Base-by-base conservation (phyloP, 306 rosid genomes). In the Astragalus glycyphyllos region DNA sequence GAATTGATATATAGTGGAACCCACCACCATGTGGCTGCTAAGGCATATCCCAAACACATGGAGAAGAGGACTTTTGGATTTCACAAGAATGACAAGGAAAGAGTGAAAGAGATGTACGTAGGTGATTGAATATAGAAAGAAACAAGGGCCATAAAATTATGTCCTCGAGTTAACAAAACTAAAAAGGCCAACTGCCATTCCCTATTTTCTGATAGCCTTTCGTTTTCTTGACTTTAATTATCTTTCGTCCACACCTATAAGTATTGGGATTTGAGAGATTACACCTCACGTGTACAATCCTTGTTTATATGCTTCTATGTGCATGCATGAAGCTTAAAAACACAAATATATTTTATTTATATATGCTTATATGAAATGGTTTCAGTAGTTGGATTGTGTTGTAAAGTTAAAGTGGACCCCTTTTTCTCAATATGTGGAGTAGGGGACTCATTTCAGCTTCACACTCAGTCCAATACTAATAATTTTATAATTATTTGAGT, bases 141-240 rank as follows among this genome's bases (percentile, higher is more conserved):
- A 54, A 54, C 35, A 46, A 61, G 68, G 69, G 63, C 80, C 76
- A 69, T 68, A 40, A 77, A 55, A 53, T 66, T 42, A 45, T 80
- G 84, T 77, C 84, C 78, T 53, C 41, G 64, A 76, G 69, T 77
- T 56, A 59, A 47, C 73, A 62, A 57, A 69, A 70, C 73, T 17
- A 48, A 75, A 75, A 65, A 45, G 77, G 77, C 83, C 83, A 80
- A 77, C 76, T 78, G 45, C 68, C 74, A 66, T 80, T 80, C 81
- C 69, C 53, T 17, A 16, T 66, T 66, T 69, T 73, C 71, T 65
- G 80, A 71, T 79, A 74, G 70, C 71, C 77, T 84, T 81, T 87
- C 84, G 20, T 77, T 84, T 68, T 83, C 85, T 81, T 85, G 83
- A 85, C 84, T 87, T 80, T 74, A 68, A 68, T 66, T 71, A 49